Conservation (phyloP, 768 basidiomycete species). For the Lactarius akahatsu region DNA sequence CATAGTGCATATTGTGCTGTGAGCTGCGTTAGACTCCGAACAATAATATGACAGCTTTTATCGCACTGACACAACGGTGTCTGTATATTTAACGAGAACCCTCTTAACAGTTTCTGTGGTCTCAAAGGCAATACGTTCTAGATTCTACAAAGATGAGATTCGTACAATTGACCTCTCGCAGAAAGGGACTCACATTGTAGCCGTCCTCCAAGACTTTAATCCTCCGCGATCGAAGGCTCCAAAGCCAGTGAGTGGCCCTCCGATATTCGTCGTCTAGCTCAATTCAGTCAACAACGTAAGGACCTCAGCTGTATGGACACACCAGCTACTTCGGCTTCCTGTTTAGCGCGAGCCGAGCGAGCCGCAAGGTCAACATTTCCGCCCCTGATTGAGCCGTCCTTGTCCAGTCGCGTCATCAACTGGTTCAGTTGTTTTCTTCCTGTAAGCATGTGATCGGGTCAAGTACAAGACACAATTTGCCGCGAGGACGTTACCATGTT, state of each 20-base stretch:
- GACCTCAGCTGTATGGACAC: slow-evolving; percentile 29
- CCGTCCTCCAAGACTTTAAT: slow-evolving; percentile 82
- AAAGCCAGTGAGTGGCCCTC: slow-evolving; percentile 84
- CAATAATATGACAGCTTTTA: neutral
- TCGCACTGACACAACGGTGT: slow-evolving; percentile 66
- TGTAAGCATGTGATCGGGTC: slow-evolving; percentile 32
- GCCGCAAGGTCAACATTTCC: slow-evolving; percentile 66
- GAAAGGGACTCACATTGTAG: slow-evolving; percentile 56
- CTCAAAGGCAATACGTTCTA: slow-evolving; percentile 78
- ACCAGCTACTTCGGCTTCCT: slow-evolving; percentile 92
- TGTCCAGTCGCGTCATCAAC: slow-evolving; percentile 82
- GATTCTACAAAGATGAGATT: slow-evolving; percentile 52
- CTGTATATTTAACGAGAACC: slow-evolving; percentile 69
- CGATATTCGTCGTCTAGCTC: slow-evolving; percentile 82
- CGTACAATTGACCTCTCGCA: neutral
- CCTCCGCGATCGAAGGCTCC: slow-evolving; percentile 78
- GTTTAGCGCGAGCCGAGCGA: slow-evolving; percentile 75
- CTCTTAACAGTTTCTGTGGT: slow-evolving; percentile 60
- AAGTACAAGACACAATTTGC: neutral
- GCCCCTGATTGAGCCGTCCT: slow-evolving; percentile 54
- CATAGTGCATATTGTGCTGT: slow-evolving; percentile 73
- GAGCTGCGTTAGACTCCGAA: slow-evolving; percentile 9
- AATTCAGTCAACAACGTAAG: slow-evolving; percentile 10
- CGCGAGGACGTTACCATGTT: slow-evolving; percentile 54
- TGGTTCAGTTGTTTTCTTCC: slow-evolving; percentile 87